Percentiles rank a stretch among this genome's conserved stretches.
Conservation (phyloP, 768 basidiomycete species). For the Tricholoma hemisulphureum region DNA sequence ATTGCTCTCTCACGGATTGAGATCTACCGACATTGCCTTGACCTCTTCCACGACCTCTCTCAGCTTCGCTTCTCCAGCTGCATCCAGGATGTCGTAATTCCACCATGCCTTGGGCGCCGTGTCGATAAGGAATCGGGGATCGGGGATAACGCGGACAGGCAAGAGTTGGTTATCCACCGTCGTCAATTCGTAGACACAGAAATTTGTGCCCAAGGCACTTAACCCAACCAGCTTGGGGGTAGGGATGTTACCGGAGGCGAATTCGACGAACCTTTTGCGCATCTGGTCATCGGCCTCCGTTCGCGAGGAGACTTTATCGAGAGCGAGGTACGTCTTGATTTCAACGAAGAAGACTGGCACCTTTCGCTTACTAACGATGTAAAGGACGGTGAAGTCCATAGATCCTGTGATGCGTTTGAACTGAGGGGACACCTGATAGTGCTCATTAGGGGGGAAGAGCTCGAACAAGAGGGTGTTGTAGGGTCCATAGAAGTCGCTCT, state of each 20-base stretch:
- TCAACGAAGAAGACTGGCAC: conserved; percentile 14
- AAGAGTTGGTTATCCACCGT: conserved; percentile 9
- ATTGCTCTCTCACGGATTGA: no score
- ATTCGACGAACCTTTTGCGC: conserved; percentile 12
- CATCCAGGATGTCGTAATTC: conserved; percentile 21
- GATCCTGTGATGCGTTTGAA: conserved; percentile 9
- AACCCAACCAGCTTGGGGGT: conserved; percentile 8
- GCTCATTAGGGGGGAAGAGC: conserved; percentile 3
- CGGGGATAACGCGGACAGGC: conserved; percentile 14
- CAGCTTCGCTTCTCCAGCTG: conserved; percentile 14
- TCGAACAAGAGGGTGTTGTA: neutral
- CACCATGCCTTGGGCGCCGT: conserved; percentile 25
- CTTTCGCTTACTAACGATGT: conserved; percentile 7
- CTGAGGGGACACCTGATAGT: conserved; percentile 16
- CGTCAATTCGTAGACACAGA: conserved; percentile 9
- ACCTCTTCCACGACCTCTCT: conserved; percentile 15
- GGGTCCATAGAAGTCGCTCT: neutral
- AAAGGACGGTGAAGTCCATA: conserved; percentile 14
- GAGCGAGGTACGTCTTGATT: conserved; percentile 12
- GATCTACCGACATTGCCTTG: neutral
- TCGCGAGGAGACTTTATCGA: conserved; percentile 10
- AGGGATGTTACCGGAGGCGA: neutral
- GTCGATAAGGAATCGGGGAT: conserved; percentile 22
- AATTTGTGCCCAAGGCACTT: conserved; percentile 9
- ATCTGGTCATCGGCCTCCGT: conserved; percentile 17